Evolutionary conservation across 2,329 filamentous ascomycete genomes (phyloP), one percentile per base, ranked within the genome.

Genomic region (Gremmenia infestans): DNA sequence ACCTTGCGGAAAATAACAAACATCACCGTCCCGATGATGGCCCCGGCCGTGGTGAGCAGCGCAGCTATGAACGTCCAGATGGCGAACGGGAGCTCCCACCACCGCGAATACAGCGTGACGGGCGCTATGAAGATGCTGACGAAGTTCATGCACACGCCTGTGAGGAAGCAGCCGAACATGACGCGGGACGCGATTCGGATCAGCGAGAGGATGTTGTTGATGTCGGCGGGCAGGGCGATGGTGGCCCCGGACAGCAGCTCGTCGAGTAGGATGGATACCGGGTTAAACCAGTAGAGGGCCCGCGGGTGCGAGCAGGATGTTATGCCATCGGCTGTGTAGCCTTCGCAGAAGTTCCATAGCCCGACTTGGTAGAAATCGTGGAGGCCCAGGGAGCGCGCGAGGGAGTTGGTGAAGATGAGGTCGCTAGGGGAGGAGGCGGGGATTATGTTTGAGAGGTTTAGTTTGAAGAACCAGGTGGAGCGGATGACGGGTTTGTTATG

Each of bases 281-380:
- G 92, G 70, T 97, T 91, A 76, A 97, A 97, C 87, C 89, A 96
- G 74, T 89, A 97, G 54, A 92, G 77, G 7, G 78, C 76, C 65
- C 82, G 66, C 0, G 91, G 87, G 5, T 74, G 73, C 7, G 88
- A 91, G 73, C 93, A 97, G 60, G 76, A 74, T 0, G 89, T 93
- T 60, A 94, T 84, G 39, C 89, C 89, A 64, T 86, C 78, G 64
- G 81, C 79, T 54, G 82, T 76, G 72, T 92, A 95, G 19, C 92
- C 92, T 71, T 96, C 89, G 72, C 93, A 97, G 71, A 88, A 96
- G 57, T 86, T 87, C 93, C 93, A 97, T 42, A 97, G 74, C 5
- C 92, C 92, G 28, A 96, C 88, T 66, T 91, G 88, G 72, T 97
- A 97, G 73, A 96, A 97, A 72, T 97, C 93, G 70, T 96, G 91